Evolutionary conservation across 768 basidiomycete genomes (phyloP), one percentile per base, ranked within the genome.

Genomic region (Pleurotus tuoliensis): DNA sequence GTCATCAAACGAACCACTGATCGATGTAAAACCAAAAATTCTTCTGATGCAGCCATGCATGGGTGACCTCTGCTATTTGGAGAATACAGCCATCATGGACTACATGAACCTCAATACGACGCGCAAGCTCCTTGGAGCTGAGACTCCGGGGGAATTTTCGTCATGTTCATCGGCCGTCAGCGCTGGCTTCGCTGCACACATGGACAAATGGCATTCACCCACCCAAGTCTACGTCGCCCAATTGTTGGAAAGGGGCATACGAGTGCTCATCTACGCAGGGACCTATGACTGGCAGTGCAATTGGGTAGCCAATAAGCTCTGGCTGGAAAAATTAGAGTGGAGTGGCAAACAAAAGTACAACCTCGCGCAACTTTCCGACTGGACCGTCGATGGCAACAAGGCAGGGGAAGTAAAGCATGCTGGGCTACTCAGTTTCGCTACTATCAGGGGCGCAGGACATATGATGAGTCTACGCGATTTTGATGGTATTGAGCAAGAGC

Each of bases 211-310:
- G 73, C 72, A 68, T 11, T 71, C 74, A 12, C 76, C 81, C 58
- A 77, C 87, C 43, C 78, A 86, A 68, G 70, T 83, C 72, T 86
- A 90, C 64, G 82, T 90, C 58, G 75, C 83, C 0, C 78, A 74
- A 5, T 80, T 93, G 39, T 79, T 93, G 7, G 90, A 93, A 57
- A 80, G 89, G n/a, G 87, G 86, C 0, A 70, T 94, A 16, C 81
- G 84, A 4, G 73, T 90, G 37, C 76, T 93, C 41, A 84, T 88
- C 47, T 90, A 90, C 60, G 85, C 84, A 0, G 88, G 88, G 16
- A 86, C 82, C 44, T 86, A 85, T 60, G 87, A 89, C 63, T 90
- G 87, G 86, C 86, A 86, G 59, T 91, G 88, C 65, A 89, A 90
- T 65, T 88, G 83, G 82, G 71, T 89, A 25, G 84, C 86, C 13